Base-by-base conservation (phyloP, 202 grass and related monocot species). In the Setaria italica region DNA sequence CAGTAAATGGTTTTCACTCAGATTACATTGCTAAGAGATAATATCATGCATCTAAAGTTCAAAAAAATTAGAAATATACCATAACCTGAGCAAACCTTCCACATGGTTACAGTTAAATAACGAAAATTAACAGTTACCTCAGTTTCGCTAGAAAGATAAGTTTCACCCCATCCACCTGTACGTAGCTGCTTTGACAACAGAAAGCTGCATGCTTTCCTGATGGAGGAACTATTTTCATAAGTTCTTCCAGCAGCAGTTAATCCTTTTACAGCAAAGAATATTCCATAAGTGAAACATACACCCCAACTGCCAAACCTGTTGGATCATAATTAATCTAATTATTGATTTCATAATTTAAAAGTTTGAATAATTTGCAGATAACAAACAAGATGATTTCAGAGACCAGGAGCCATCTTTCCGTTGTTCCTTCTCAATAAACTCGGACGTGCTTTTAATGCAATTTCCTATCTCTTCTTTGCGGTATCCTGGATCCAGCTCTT, bases 161-260 rank as follows among this genome's bases (percentile, higher is more conserved):
- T 86, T 33, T 90, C 88, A 7, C 79, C 84, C 88, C 88, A 90
- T 70, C 84, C 88, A 60, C 84, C 84, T 15, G 72, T 72, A 48
- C 4, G 3, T 6, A 60, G 57, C 4, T 90, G 74, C 48, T 90
- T 90, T 73, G 79, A 86, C 17, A 90, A 59, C 0, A 90, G 8
- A 67, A 83, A 90, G 32, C 51, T 20, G 14, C 88, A 86, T 58
- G 67, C 84, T 68, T 69, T 86, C 0, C 56, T 64, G 17, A 90
- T 86, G 41, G 45, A 48, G 1, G 39, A 39, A 42, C 41, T 79
- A 51, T 86, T 86, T 48, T 90, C 15, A 0, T 83, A 90, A 29
- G 55, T 86, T 84, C 74, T 74, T 68, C 88, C 73, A 34, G 66
- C 74, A 53, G 25, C 47, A 2, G 20, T 20, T 59, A 90, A 63